Conservation (phyloP, 2,329 filamentous ascomycete species). For the Ascocoryne sarcoides region DNA sequence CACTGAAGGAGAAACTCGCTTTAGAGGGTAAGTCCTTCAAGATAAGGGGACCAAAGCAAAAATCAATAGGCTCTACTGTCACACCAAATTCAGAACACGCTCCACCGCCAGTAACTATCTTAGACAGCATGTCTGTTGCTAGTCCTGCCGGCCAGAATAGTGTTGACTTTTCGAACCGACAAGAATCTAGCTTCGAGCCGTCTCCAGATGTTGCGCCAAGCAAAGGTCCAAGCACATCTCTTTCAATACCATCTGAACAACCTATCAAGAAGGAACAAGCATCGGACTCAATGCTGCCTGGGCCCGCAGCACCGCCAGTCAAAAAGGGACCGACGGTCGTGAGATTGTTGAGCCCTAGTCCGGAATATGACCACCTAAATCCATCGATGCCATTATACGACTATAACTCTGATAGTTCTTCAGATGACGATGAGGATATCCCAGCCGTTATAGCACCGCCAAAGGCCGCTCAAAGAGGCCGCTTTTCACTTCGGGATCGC, state of each 20-base stretch:
- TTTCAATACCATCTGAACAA: not conserved
- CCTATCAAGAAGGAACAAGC: not conserved
- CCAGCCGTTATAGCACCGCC: no score
- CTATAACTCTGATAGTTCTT: no score
- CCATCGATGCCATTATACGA: not conserved
- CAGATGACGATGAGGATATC: conserved; percentile 13
- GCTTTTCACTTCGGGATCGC: no score
- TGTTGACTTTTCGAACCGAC: no score
- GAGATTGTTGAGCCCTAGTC: conserved; percentile 16
- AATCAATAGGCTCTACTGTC: no score
- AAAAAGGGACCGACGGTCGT: conserved; percentile 23
- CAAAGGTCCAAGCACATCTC: not conserved
- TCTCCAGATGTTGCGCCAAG: not conserved
- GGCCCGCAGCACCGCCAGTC: not conserved
- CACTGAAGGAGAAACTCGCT: conserved; percentile 24
- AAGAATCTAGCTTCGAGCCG: not conserved
- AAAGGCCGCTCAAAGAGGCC: no score
- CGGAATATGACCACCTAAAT: conserved; percentile 9
- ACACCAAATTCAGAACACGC: no score
- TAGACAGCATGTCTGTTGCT: no score
- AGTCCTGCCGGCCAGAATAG: no score
- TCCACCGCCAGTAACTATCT: no score
- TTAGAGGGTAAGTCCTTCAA: conserved; percentile 24
- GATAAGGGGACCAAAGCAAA: conserved; percentile 16
- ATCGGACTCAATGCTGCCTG: not conserved